Conservation (phyloP, 2,329 filamentous ascomycete species). For the Nemania sp. region DNA sequence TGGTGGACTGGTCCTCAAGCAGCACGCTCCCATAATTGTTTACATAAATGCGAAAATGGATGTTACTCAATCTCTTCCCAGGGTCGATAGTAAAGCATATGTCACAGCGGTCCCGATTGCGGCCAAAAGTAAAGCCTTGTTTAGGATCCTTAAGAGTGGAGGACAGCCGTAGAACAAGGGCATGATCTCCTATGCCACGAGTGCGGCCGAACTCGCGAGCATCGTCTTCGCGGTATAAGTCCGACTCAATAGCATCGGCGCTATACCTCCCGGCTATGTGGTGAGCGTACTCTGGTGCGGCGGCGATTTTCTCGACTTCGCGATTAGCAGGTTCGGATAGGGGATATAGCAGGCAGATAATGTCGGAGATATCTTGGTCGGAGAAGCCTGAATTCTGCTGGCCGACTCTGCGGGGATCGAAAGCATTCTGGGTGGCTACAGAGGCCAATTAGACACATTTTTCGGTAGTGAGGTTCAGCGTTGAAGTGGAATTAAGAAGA, state of each 20-base stretch:
- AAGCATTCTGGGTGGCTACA: conserved; percentile 79
- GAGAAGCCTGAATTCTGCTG: conserved; percentile 85
- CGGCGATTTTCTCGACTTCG: conserved; percentile 70
- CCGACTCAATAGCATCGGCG: conserved; percentile 62
- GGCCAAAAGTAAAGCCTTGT: conserved; percentile 87
- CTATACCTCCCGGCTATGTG: conserved; percentile 64
- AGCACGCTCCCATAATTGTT: conserved; percentile 89
- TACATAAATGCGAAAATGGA: conserved; percentile 94
- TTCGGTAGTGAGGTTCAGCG: background rate
- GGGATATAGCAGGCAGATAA: conserved; percentile 89
- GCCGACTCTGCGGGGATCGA: conserved; percentile 84
- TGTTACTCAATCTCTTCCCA: conserved; percentile 83
- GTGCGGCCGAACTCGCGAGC: conserved; percentile 64
- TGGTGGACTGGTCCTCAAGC: conserved; percentile 95
- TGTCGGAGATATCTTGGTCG: conserved; percentile 85
- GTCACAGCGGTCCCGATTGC: conserved; percentile 79
- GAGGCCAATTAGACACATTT: conserved; percentile 18
- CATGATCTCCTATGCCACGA: conserved; percentile 66
- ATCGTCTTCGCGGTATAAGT: conserved; percentile 65
- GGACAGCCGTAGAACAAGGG: conserved; percentile 85
- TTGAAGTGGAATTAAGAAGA: background rate
- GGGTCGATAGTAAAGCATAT: conserved; percentile 75
- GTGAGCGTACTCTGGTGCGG: conserved; percentile 56
- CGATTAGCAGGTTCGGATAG: conserved; percentile 77
- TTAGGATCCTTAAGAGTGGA: conserved; percentile 74